Conservation (phyloP, 2,329 filamentous ascomycete genomes). For the Graphilbum fragrans region DNA sequence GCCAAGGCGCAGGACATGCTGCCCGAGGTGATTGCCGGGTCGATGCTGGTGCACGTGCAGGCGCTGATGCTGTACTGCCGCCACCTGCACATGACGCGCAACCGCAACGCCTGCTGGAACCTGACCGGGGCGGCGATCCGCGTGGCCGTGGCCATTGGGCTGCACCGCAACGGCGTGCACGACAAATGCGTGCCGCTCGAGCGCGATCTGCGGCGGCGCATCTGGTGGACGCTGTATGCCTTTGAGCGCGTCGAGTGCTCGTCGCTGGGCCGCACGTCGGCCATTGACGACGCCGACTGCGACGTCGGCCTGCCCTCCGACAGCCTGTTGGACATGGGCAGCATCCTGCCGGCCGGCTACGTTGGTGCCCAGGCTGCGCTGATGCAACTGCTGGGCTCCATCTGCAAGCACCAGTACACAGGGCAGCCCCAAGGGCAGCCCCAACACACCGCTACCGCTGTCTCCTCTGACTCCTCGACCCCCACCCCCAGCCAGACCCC, state of each 20-base stretch:
- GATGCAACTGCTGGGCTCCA: constrained; percentile 13
- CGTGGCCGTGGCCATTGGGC: constrained; percentile 10
- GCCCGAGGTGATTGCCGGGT: constrained; percentile 8
- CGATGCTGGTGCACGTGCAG: constrained; percentile 10
- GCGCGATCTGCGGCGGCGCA: constrained; percentile 16
- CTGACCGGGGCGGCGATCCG: constrained; percentile 10
- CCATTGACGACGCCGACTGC: constrained; percentile 18
- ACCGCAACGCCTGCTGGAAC: constrained; percentile 12
- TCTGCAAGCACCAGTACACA: constrained; percentile 17
- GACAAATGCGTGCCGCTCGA: constrained; percentile 16
- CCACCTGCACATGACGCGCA: constrained; percentile 10
- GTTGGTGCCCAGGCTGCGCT: constrained; percentile 12
- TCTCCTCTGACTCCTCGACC: neutral
- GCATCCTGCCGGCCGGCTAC: constrained; percentile 12
- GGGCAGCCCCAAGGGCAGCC: neutral
- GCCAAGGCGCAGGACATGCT: constrained; percentile 6
- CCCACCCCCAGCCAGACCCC: neutral
- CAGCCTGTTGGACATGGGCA: constrained; percentile 13
- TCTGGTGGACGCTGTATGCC: constrained; percentile 21
- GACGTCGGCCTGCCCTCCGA: constrained; percentile 15
- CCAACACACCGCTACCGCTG: neutral
- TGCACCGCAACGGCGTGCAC: constrained; percentile 9
- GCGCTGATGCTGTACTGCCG: constrained; percentile 12
- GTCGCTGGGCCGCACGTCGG: constrained; percentile 17
- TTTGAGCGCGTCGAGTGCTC: constrained; percentile 20